Percentiles rank a stretch among this genome's conserved stretches.
These are phyloP conservation scores for Podila epigama DNA, from an alignment of 192 early-diverging fungal genomes.

Conservation along the genomic window DNA sequence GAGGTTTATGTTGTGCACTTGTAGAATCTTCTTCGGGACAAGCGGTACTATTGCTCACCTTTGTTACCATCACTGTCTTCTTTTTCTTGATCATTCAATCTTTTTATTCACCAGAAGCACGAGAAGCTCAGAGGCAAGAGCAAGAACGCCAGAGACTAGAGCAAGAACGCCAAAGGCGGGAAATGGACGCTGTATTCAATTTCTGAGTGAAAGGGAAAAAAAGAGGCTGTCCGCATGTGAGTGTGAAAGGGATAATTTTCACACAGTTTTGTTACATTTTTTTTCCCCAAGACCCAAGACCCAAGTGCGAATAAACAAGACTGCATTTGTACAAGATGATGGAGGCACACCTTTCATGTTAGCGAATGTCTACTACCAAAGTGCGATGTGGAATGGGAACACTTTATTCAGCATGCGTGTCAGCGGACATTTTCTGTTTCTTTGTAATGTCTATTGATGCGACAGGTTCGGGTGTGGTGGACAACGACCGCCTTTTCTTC, in stretches of 20 bases:
- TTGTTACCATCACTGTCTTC: background rate
- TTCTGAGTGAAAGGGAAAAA: too few species aligned
- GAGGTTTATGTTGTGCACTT: background rate
- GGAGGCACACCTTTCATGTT: too few species aligned
- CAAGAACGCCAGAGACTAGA: slow-evolving; percentile 24
- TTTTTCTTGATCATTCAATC: background rate
- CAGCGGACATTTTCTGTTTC: background rate
- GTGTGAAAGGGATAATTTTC: too few species aligned
- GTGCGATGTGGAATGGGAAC: too few species aligned
- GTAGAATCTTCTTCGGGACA: background rate
- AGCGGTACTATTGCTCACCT: background rate
- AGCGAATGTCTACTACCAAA: background rate
- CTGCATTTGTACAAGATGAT: background rate
- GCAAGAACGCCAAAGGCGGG: slow-evolving; percentile 1
- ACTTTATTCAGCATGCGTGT: too few species aligned
- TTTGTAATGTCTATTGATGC: background rate
- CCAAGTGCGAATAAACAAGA: background rate
- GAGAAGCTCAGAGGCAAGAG: slow-evolving; percentile 36
- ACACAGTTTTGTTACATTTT: background rate
- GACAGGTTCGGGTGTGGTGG: background rate
- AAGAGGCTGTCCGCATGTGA: too few species aligned
- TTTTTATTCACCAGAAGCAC: slow-evolving; percentile 12
- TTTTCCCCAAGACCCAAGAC: background rate
- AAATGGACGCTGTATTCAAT: slow-evolving; percentile 29
- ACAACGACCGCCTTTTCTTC: background rate